These are phyloP conservation scores for Beauveria rudraprayagi DNA, from an alignment of 2,329 filamentous ascomycete species.

Conservation along the genomic window DNA sequence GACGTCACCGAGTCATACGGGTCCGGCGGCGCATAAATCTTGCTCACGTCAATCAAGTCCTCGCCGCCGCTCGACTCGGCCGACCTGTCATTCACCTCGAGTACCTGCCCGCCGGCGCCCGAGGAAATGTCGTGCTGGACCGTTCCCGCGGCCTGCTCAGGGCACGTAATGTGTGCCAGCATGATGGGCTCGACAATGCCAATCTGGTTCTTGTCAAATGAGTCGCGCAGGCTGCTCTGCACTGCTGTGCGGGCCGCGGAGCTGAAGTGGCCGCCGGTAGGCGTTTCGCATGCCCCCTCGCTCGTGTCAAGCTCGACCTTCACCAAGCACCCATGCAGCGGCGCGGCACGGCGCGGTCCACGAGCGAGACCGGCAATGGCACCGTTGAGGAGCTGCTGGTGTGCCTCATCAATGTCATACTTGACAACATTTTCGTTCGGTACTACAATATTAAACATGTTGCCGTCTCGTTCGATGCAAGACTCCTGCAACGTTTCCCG, in stretches of 20 bases:
- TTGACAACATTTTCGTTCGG: conserved; percentile 40
- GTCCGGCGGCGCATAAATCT: conserved; percentile 82
- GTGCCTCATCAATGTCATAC: conserved; percentile 42
- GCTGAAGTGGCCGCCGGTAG: conserved; percentile 61
- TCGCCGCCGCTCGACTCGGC: conserved; percentile 25
- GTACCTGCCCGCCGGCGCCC: conserved; percentile 61
- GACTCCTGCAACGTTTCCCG: conserved; percentile 31
- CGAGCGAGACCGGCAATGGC: conserved; percentile 75
- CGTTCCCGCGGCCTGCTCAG: conserved; percentile 70
- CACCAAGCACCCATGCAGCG: conserved; percentile 68
- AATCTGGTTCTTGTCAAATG: conserved; percentile 45
- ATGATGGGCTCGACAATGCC: conserved; percentile 89
- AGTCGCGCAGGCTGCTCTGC: conserved; percentile 57
- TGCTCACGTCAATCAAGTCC: conserved; percentile 55
- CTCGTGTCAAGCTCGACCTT: conserved; percentile 60
- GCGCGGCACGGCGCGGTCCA: conserved; percentile 72
- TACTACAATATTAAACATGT: conserved; percentile 52
- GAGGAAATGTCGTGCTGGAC: conserved; percentile 77
- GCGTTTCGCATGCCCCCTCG: conserved; percentile 45
- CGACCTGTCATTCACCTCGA: conserved; percentile 57
- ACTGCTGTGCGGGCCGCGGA: conserved; percentile 55
- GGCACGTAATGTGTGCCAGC: conserved; percentile 77
- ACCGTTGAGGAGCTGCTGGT: conserved; percentile 64
- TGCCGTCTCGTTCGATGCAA: conserved; percentile 57
- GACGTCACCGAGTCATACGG: conserved; percentile 61